Base-by-base conservation (phyloP, 306 rosid genomes). In the Aeschynomene evenia region DNA sequence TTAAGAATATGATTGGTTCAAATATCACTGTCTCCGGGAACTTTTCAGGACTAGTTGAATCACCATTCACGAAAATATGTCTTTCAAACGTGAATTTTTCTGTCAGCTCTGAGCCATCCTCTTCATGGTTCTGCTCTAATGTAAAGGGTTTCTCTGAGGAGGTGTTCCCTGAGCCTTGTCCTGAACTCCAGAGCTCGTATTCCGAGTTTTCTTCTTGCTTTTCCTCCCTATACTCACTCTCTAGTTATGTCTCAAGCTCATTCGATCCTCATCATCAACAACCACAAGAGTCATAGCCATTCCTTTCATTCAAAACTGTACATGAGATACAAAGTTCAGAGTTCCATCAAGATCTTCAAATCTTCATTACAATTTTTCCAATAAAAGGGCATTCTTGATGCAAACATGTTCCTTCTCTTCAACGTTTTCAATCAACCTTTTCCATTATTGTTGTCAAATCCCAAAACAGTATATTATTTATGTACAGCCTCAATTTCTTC, bases 111-210 rank as follows among this genome's bases (percentile, higher is more conserved):
- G 70, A 60, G 43, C 54, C 83, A 26, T 68, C 80, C 43, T 58
- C 81, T 71, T 70, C 81, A 15, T 86, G 91, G 91, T 56, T 79
- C 72, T 86, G 91, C 68, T 81, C 85, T 29, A 76, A 76, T 26
- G 78, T 84, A 22, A 59, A 4, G 7, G 88, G 85, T 37, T 68
- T 71, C 66, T 84, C 88, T 0, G 28, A 52, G 23, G 63, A 66
- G 21, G 88, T 86, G 29, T 72, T 58, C 49, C 88, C 87, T 24
- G 53, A 71, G 63, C 85, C 88, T 3, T 86, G 87, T 76, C 14
- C 78, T 66, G 65, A 83, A 36, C 83, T 86, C 68, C 77, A 46
- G 68, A 66, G 66, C 26, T 61, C 68, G n/a, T n/a, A n/a, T n/a
- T n/a, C n/a, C 21, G 64, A 79, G 9, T 48, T 75, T 21, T 62